Conservation (phyloP, 208 protist genomes). For the Acanthamoeba divionensis region DNA sequence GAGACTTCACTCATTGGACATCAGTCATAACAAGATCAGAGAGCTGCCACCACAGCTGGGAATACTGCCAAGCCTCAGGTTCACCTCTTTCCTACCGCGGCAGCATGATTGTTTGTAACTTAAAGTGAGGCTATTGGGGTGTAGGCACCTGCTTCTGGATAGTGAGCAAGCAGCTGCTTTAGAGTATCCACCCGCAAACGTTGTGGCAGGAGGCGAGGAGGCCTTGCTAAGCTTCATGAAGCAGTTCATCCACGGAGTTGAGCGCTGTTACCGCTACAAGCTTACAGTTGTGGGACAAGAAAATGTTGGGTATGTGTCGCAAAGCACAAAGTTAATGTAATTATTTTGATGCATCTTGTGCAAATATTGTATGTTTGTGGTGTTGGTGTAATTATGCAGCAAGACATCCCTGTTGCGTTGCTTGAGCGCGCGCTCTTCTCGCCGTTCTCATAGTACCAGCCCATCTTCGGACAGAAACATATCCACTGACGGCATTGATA, state of each 20-base stretch:
- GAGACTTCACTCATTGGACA: not conserved
- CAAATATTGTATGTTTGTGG: not conserved
- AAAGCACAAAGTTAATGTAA: not conserved
- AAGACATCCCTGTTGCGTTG: slow-evolving; percentile 10
- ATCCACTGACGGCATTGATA: slow-evolving; percentile 44
- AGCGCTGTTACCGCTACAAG: slow-evolving; percentile 49
- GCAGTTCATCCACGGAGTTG: slow-evolving; percentile 26
- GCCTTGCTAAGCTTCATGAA: slow-evolving; percentile 8
- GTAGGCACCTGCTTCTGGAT: too few relatives aligned
- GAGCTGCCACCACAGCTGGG: slow-evolving; percentile 16
- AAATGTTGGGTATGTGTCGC: slow-evolving; percentile 47
- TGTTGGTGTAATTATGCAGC: not conserved
- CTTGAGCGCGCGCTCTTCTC: not conserved
- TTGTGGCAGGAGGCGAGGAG: slow-evolving; percentile 4
- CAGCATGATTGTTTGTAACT: too few relatives aligned
- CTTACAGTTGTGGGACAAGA: slow-evolving; percentile 40
- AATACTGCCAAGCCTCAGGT: not conserved
- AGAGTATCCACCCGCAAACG: not conserved
- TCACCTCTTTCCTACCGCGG: not conserved
- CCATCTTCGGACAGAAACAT: slow-evolving; percentile 27
- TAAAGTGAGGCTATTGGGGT: too few relatives aligned
- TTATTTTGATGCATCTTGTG: not conserved
- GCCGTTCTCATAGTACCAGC: not conserved
- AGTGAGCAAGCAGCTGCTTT: too few relatives aligned
- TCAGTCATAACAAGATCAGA: slow-evolving; percentile 28